Evolutionary conservation across 2,329 filamentous ascomycete genomes (phyloP), one percentile per base, ranked within the genome.

Genomic region (Hymenotorrendiella dingleyae): DNA sequence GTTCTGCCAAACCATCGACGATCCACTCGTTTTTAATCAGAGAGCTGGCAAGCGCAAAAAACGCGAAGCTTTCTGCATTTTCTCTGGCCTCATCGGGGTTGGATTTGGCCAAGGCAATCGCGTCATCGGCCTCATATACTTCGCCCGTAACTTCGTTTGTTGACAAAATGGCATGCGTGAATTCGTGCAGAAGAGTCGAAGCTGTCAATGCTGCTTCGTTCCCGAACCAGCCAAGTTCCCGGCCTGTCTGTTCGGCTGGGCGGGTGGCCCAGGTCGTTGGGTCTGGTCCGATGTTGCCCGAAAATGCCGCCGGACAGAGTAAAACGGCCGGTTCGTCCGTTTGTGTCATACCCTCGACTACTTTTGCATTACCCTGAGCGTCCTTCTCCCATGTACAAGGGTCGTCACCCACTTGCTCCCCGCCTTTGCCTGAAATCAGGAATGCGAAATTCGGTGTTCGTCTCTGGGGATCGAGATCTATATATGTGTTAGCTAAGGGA

Each of bases 101-200:
- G 6, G 3, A 6, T 16, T 29, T 19, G 3, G 23, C 36, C 23
- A 24, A 16, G 11, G 6, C 4, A 12, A 39, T 20, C 17, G 23
- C 28, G 5, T 2, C 4, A 12, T 16, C 17, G 10, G 17, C 12
- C 4, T 4, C 4, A 19, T 39, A 39, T n/a, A 12, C 23, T 12
- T 39, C 36, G n/a, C n/a, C n/a, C n/a, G n/a, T n/a, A n/a, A n/a
- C n/a, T 6, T 22, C 17, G 14, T 29, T 28, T 4, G 36, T 29
- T 11, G 14, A 8, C 26, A 39, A 29, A 2, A 39, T n/a, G 4
- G 23, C 36, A 21, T 39, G 36, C 23, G 36, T 39, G 26, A 39
- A 39, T 19, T 39, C 36, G 26, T 39, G 36, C 8, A 39, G 16
- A 10, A 34, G n/a, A 16, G 30, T 34, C 6, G 30, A n/a, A 11